Conservation (phyloP, 768 basidiomycete species). For the Trametes cingulata region DNA sequence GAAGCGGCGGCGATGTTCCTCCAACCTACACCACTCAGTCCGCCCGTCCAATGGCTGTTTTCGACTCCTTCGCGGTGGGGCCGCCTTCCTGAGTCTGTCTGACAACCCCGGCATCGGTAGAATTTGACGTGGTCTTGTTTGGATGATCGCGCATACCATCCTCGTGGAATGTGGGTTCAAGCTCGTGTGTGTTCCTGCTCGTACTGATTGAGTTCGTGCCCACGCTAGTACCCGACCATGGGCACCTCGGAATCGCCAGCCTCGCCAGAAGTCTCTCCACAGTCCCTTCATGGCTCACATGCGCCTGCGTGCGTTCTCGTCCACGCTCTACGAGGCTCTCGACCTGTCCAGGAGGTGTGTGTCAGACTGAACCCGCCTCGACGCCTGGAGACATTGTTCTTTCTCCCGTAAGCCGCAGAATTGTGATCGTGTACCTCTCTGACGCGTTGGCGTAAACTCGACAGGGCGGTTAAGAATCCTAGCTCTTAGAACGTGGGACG, state of each 20-base stretch:
- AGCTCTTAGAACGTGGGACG: neutral
- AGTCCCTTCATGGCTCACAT: neutral
- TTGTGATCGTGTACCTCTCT: neutral
- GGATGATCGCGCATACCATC: neutral
- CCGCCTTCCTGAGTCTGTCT: conserved; percentile 8
- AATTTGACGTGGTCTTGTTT: neutral
- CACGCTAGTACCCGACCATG: neutral
- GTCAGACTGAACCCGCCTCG: neutral
- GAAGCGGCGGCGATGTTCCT: neutral
- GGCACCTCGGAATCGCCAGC: conserved; percentile 2
- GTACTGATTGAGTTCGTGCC: conserved; percentile 4
- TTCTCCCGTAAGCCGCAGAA: neutral
- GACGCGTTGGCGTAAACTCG: neutral
- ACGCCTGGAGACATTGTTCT: neutral
- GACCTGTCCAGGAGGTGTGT: neutral
- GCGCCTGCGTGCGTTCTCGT: neutral
- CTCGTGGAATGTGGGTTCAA: neutral
- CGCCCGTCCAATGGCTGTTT: neutral
- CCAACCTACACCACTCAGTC: conserved; percentile 5
- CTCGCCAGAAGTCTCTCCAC: neutral
- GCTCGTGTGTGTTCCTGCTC: neutral
- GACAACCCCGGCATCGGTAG: conserved; percentile 9
- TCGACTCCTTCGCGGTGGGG: neutral
- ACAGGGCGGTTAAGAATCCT: neutral
- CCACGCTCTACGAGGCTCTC: neutral